Evolutionary conservation across 176 grass and related monocot species (phyloP).

Genomic region (Oryza punctata): DNA sequence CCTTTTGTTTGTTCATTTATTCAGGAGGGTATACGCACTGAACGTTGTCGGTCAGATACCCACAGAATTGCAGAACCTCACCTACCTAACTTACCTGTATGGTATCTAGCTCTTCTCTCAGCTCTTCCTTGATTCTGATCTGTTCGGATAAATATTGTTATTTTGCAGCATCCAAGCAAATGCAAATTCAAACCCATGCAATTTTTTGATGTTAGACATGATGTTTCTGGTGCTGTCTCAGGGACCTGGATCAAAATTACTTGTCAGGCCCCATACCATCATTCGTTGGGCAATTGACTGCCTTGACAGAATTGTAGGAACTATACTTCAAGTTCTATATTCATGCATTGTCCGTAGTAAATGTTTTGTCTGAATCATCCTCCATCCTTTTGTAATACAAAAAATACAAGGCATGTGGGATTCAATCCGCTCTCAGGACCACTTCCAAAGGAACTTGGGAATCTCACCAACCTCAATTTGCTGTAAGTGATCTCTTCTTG

Average conservation of each 20-base stretch:
- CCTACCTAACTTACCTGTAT: slow-evolving; percentile 56
- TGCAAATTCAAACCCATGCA: no score
- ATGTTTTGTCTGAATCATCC: not conserved
- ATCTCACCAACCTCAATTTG: not conserved
- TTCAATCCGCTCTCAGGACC: not conserved
- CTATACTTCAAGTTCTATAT: not conserved
- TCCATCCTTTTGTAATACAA: not conserved
- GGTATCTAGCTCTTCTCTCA: not conserved
- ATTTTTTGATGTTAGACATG: no score
- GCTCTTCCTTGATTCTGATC: not conserved
- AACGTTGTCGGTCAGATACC: slow-evolving; percentile 59
- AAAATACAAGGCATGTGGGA: not conserved
- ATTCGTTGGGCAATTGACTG: slow-evolving; percentile 62
- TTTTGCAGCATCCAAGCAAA: no score
- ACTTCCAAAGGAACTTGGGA: not conserved
- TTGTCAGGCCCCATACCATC: slow-evolving; percentile 58
- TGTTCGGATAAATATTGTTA: no score
- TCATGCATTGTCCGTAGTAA: not conserved
- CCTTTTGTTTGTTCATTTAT: not conserved
- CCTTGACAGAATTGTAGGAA: slow-evolving; percentile 55
- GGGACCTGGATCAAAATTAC: slow-evolving; percentile 55
- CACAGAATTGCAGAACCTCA: slow-evolving; percentile 57
- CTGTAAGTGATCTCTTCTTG: not conserved
- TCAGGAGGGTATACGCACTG: slow-evolving; percentile 51
- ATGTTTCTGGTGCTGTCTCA: slow-evolving; percentile 31